phyloP scores from a whole-genome alignment of 768 basidiomycete genomes.

The Mycena belliarum region DNA sequence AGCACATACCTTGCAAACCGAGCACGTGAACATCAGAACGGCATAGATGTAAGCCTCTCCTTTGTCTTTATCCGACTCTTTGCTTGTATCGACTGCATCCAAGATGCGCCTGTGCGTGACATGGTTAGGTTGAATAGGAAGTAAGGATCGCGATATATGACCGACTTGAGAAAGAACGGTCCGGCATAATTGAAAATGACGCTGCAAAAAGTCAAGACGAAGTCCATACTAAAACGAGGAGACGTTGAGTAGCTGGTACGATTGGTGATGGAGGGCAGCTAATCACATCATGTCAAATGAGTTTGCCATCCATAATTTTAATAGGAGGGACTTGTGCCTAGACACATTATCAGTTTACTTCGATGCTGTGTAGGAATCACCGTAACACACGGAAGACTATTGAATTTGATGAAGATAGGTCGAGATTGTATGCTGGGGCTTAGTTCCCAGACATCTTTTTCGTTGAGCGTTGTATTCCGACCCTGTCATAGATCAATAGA shows the following conservation, averaged over 20 bases:
- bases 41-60: conserved; percentile 79
- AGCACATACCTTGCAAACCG: conserved; percentile 47
- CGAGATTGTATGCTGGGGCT: conserved; percentile 70
- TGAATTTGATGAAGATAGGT: conserved; percentile 60
- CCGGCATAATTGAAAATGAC: conserved; percentile 76
- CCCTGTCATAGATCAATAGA: conserved; percentile 33
- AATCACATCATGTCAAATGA: conserved; percentile 13
- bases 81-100: conserved; percentile 34
- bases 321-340: conserved; percentile 6
- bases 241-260: neutral
- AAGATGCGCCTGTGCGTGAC: conserved; percentile 7
- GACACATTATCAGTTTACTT: neutral
- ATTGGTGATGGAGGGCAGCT: neutral
- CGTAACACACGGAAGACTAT: neutral
- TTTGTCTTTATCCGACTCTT: conserved; percentile 50
- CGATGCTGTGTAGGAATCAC: neutral
- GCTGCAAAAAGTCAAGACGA: conserved; percentile 63
- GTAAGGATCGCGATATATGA: conserved; percentile 22
- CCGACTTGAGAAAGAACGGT: conserved; percentile 82
- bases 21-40: conserved; percentile 66
- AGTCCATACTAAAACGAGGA: conserved; percentile 56
- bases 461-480: conserved; percentile 56
- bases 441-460: conserved; percentile 71
- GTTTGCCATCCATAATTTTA: conserved; percentile 13
- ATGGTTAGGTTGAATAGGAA: neutral